A percentile compares a stretch with the other conserved stretches of the same genome.
Evolutionary conservation across 2,329 filamentous ascomycete species (phyloP).

Genomic region (Dryadomyces quercus-mongolicae): DNA sequence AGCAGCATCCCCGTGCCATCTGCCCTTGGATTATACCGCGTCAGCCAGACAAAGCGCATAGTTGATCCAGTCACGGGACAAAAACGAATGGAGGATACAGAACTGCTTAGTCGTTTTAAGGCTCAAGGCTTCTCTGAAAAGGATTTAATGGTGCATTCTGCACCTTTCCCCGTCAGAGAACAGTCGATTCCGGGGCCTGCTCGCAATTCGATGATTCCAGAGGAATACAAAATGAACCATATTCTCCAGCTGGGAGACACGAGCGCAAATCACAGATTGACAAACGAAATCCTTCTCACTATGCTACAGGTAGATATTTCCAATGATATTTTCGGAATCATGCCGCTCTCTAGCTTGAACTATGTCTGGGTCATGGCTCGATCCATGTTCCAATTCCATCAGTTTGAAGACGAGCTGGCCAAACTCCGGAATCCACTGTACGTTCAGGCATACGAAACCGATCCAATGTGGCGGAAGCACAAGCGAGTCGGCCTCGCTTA

Average conservation of each 20-base stretch:
- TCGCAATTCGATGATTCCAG: too few relatives aligned
- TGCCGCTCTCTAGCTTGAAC: slow-evolving; percentile 22
- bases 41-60: slow-evolving; percentile 14
- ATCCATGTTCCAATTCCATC: slow-evolving; percentile 15
- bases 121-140: too few relatives aligned
- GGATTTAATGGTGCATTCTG: too few relatives aligned
- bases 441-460: slow-evolving; percentile 17
- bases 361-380: slow-evolving; percentile 17
- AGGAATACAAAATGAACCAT: too few relatives aligned
- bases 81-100: neutral
- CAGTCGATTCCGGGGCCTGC: too few relatives aligned
- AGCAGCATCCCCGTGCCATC: slow-evolving; percentile 17
- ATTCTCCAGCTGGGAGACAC: neutral
- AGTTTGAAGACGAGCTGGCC: slow-evolving; percentile 18
- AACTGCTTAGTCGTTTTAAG: too few relatives aligned
- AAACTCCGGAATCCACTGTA: slow-evolving; percentile 17
- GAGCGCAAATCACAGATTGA: too few relatives aligned
- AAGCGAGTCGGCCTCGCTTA: slow-evolving; percentile 4
- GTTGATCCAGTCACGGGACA: slow-evolving; percentile 18
- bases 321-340: slow-evolving; percentile 17
- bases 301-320: slow-evolving; percentile 13
- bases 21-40: slow-evolving; percentile 15
- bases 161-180: too few relatives aligned
- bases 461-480: neutral
- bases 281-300: neutral